Evolutionary conservation across 2,329 filamentous ascomycete genomes (phyloP).

Genomic region (Aspergillus ochraceoroseus): DNA sequence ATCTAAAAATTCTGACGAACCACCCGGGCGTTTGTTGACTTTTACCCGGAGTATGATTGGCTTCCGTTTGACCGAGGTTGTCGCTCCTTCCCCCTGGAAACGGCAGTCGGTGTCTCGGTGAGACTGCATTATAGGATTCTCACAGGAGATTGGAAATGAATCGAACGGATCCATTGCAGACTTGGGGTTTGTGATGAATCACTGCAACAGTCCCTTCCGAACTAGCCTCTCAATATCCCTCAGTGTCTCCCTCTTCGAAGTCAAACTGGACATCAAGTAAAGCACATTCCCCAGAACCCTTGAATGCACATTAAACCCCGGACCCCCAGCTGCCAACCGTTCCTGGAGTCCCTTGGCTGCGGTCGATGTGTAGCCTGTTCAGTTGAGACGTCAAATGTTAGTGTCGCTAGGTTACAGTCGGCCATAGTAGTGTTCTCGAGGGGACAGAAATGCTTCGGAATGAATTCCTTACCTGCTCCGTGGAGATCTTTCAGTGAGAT

Average conservation of each 20-base stretch:
- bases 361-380: slow-evolving; percentile 53
- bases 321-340: slow-evolving; percentile 40
- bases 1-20: no score
- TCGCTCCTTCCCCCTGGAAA: no score
- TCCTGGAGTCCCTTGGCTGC: slow-evolving; percentile 52
- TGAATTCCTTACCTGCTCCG: slow-evolving; percentile 46
- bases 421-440: neutral
- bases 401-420: slow-evolving; percentile 10
- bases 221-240: slow-evolving; percentile 41
- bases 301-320: slow-evolving; percentile 51
- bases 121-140: no score
- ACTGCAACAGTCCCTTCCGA: slow-evolving; percentile 32
- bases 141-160: no score
- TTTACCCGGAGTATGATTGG: no score
- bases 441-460: slow-evolving; percentile 4
- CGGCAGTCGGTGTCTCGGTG: no score
- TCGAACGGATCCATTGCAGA: no score
- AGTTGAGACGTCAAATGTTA: slow-evolving; percentile 19
- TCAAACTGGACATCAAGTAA: slow-evolving; percentile 57
- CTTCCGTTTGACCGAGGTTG: no score
- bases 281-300: slow-evolving; percentile 58
- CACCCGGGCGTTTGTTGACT: no score
- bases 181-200: neutral
- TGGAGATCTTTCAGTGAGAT: slow-evolving; percentile 53
- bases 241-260: slow-evolving; percentile 44